Percentiles rank a stretch among this genome's conserved stretches.
Evolutionary conservation across 345 rosid genomes (phyloP).

Genomic region (Gossypium anomalum): DNA sequence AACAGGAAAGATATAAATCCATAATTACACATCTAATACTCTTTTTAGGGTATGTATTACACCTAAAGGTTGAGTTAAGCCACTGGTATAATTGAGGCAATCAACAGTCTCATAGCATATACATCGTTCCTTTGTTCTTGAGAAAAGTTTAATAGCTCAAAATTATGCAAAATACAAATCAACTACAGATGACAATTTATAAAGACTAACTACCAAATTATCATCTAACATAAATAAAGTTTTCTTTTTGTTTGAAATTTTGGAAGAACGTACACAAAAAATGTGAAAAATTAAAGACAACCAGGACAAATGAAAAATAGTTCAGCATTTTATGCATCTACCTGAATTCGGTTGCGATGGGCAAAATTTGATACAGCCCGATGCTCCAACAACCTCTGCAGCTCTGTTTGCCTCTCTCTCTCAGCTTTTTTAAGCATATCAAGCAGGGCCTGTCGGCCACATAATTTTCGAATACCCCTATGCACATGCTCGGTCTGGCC

Average conservation of each 20-base stretch:
- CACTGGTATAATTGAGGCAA: neutral
- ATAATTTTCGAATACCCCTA: slow-evolving; percentile 77
- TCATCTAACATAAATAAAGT: neutral
- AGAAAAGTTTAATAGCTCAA: neutral
- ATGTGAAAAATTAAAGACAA: slow-evolving; percentile 2
- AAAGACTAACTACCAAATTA: neutral
- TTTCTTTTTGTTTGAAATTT: neutral
- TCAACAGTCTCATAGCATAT: neutral
- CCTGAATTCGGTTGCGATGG: slow-evolving; percentile 94
- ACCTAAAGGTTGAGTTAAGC: neutral
- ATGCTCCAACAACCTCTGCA: slow-evolving; percentile 58
- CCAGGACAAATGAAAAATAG: neutral
- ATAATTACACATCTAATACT: neutral
- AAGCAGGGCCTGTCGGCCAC: slow-evolving; percentile 87
- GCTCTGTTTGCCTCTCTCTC: slow-evolving; percentile 76
- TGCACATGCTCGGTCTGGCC: slow-evolving; percentile 42
- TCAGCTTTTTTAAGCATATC: slow-evolving; percentile 86
- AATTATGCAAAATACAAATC: neutral
- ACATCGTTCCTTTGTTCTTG: neutral
- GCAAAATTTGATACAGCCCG: slow-evolving; percentile 79
- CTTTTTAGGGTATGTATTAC: neutral
- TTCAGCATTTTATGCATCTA: slow-evolving; percentile 18
- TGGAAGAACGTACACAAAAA: neutral
- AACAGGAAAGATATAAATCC: neutral
- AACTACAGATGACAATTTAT: neutral